Evolutionary conservation across 2,329 filamentous ascomycete genomes (phyloP).

Genomic region (Aspergillus neoniger): DNA sequence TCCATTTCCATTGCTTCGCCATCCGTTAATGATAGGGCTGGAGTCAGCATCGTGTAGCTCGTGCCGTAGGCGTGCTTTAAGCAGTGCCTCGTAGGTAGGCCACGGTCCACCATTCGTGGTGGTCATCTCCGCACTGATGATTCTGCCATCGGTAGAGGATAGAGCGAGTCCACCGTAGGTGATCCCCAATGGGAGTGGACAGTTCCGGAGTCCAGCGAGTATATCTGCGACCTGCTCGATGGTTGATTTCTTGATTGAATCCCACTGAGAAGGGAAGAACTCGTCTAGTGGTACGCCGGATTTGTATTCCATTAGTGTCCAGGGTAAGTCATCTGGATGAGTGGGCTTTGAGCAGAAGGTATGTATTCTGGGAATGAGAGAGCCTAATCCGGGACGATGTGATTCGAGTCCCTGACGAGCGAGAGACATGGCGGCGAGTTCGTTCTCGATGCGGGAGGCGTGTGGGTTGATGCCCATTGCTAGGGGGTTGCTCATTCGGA

Average conservation of each 20-base stretch:
- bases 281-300: neutral
- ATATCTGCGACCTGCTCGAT: neutral
- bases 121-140: neutral
- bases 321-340: neutral
- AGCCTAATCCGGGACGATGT: neutral
- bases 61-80: neutral
- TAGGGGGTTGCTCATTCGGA: neutral
- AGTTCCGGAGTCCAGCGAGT: neutral
- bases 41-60: neutral
- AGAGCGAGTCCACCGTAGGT: too few species aligned
- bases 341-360: neutral
- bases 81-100: accelerated
- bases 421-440: neutral
- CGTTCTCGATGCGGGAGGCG: neutral
- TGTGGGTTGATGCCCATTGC: neutral
- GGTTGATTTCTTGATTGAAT: neutral
- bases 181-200: too few species aligned
- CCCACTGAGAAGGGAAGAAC: neutral
- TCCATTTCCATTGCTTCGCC: neutral
- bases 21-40: neutral
- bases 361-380: neutral
- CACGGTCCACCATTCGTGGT: neutral
- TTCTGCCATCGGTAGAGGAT: neutral
- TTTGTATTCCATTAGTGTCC: neutral
- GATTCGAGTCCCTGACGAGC: neutral